phyloP scores from a whole-genome alignment of 140 eudicot species.

The Flaveria floridana region DNA sequence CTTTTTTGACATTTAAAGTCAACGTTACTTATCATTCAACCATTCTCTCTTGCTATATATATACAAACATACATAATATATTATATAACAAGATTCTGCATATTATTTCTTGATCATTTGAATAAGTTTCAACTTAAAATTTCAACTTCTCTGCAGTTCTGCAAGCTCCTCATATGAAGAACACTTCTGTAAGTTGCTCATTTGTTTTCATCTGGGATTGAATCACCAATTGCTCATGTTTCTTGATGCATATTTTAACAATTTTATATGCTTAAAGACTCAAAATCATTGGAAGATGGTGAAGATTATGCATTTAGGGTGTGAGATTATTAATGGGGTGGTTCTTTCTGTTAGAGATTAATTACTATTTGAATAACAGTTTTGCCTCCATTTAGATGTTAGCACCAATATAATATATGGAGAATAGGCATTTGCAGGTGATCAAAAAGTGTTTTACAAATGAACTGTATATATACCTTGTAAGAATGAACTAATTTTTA shows the following conservation, averaged over 20 bases:
- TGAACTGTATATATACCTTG: not conserved
- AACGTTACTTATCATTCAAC: slow-evolving; percentile 26
- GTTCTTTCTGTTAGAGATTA: slow-evolving; percentile 11
- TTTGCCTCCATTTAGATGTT: slow-evolving; percentile 7
- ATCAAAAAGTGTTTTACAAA: not conserved
- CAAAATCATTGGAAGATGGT: not conserved
- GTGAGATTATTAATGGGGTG: slow-evolving; percentile 4
- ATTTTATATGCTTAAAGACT: not conserved
- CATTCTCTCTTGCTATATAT: slow-evolving; percentile 19
- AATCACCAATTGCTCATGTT: not conserved
- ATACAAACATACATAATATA: not conserved
- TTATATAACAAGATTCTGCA: slow-evolving; percentile 21
- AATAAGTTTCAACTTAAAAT: not conserved
- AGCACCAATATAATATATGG: not conserved
- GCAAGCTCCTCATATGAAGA: slow-evolving; percentile 33
- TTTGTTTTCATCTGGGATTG: slow-evolving; percentile 5
- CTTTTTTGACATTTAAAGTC: slow-evolving; percentile 32
- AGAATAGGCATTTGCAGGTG: not conserved
- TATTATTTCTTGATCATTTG: slow-evolving; percentile 27
- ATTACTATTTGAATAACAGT: not conserved
- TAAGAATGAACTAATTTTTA: not conserved
- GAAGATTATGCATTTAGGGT: not conserved
- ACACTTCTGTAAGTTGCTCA: slow-evolving; percentile 37
- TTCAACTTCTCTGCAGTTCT: not conserved
- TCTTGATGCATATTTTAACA: not conserved